Base-by-base conservation (phyloP, 2,329 filamentous ascomycete genomes). In the Fusarium virguliforme region DNA sequence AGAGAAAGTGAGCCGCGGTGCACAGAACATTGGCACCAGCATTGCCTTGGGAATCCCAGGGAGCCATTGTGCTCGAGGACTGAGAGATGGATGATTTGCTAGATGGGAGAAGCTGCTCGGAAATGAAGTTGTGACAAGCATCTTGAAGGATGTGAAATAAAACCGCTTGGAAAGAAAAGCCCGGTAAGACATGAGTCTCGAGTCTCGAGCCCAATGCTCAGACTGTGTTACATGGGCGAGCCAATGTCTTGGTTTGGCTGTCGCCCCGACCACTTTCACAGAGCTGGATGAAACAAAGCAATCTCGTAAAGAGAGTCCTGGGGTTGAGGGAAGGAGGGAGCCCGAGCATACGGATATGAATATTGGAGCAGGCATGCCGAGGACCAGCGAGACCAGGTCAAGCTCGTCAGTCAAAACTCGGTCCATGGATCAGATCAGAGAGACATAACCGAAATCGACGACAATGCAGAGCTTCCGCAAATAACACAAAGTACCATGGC, bases 201-300 rank as follows among this genome's bases (percentile, higher is more conserved):
- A 35, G 32, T 35, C 28, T 54, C 43, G 18, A 40, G 18, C 32
- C 48, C 37, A 41, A 24, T 34, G 32, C 50, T 60, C 37, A 37
- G 56, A 64, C 15, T 41, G 37, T 51, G 41, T 35, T 50, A 57
- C 54, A 37, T 56, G 48, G 46, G 32, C 22, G 28, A 62, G 41
- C 24, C 60, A 15, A n/a, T 65, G 51, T 57, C 54, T 58, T 38
- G 62, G 62, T 59, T 51, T 37, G 40, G 48, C 34, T 30, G 32
- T 28, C 12, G 35, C 43, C 60, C 24, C 30, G 13, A 56, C 22
- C 24, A 43, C 38, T 56, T 34, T 32, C n/a, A 26, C n/a, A 37
- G 13, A 30, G 26, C 30, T 40, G 37, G 56, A 51, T 24, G 22
- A 41, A 46, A 18, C 8, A n/a, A 15, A 35, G 24, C 38, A 18